A percentile compares a stretch with the other conserved stretches of the same genome.
Conservation (phyloP, 2,329 filamentous ascomycete species). For the Metarhizium humberi region DNA sequence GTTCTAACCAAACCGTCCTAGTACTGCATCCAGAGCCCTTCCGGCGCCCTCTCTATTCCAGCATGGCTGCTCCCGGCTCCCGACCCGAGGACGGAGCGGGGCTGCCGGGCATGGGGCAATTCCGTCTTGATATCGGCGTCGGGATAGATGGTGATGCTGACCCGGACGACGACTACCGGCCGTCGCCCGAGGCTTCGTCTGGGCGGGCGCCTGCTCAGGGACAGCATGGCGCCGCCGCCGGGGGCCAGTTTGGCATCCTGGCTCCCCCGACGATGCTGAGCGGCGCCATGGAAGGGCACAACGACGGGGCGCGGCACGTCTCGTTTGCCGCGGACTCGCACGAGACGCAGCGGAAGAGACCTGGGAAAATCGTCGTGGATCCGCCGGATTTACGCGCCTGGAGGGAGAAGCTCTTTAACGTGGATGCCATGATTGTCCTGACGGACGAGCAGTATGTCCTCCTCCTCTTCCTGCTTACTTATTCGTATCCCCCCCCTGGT, state of each 20-base stretch:
- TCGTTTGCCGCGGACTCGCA: neutral
- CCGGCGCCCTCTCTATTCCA: neutral
- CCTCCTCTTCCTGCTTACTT: neutral
- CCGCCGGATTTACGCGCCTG: conserved; percentile 61
- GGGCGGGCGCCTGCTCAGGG: neutral
- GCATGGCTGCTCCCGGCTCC: conserved; percentile 1
- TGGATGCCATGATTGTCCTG: conserved; percentile 63
- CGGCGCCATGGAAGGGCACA: conserved; percentile 1
- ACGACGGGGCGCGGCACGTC: neutral
- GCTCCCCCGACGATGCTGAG: conserved; percentile 21
- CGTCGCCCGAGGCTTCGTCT: neutral
- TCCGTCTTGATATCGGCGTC: conserved; percentile 5
- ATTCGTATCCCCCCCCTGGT: no score
- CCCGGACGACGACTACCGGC: neutral
- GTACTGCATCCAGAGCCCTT: neutral
- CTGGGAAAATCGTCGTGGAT: conserved; percentile 49
- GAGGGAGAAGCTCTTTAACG: conserved; percentile 64
- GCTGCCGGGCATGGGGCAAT: conserved; percentile 7
- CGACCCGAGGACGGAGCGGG: conserved; percentile 2
- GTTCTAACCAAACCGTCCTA: neutral
- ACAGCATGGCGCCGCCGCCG: neutral
- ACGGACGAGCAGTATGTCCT: conserved; percentile 58
- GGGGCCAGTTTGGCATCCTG: conserved; percentile 37
- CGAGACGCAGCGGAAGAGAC: conserved; percentile 30
- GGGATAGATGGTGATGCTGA: neutral